Evolutionary conservation across 2,329 filamentous ascomycete genomes (phyloP).

Genomic region (Pseudogymnoascus destructans): DNA sequence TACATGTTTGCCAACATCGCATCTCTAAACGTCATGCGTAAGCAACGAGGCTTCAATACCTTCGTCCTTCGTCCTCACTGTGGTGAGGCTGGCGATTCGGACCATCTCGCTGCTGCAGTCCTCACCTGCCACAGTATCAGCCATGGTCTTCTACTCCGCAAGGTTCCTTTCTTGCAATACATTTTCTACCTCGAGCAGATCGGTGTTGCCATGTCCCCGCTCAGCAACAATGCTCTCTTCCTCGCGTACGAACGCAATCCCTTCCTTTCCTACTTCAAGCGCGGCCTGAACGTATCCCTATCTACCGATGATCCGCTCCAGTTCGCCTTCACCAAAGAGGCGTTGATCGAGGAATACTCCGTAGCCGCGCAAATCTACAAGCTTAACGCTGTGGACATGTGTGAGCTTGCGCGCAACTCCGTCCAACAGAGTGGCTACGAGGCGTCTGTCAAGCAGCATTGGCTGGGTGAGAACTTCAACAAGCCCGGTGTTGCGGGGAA

Average conservation of each 20-base stretch:
- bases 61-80: slow-evolving; percentile 89
- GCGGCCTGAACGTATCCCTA: slow-evolving; percentile 86
- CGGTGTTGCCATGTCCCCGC: slow-evolving; percentile 96
- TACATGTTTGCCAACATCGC: slow-evolving; percentile 90
- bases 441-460: slow-evolving; percentile 73
- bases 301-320: slow-evolving; percentile 95
- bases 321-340: slow-evolving; percentile 97
- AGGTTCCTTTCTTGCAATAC: slow-evolving; percentile 90
- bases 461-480: slow-evolving; percentile 71
- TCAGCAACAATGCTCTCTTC: slow-evolving; percentile 96
- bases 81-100: slow-evolving; percentile 91
- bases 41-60: slow-evolving; percentile 86
- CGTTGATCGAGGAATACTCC: slow-evolving; percentile 93
- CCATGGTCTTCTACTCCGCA: slow-evolving; percentile 81
- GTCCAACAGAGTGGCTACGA: slow-evolving; percentile 94
- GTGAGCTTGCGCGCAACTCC: slow-evolving; percentile 90
- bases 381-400: slow-evolving; percentile 94
- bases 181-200: slow-evolving; percentile 97
- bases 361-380: slow-evolving; percentile 99
- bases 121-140: slow-evolving; percentile 95
- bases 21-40: slow-evolving; percentile 84
- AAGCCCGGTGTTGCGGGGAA: slow-evolving; percentile 74
- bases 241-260: slow-evolving; percentile 94
- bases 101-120: slow-evolving; percentile 84
- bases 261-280: slow-evolving; percentile 88